phyloP scores from a whole-genome alignment of 208 protist species.

The Trypanosoma caninum region DNA sequence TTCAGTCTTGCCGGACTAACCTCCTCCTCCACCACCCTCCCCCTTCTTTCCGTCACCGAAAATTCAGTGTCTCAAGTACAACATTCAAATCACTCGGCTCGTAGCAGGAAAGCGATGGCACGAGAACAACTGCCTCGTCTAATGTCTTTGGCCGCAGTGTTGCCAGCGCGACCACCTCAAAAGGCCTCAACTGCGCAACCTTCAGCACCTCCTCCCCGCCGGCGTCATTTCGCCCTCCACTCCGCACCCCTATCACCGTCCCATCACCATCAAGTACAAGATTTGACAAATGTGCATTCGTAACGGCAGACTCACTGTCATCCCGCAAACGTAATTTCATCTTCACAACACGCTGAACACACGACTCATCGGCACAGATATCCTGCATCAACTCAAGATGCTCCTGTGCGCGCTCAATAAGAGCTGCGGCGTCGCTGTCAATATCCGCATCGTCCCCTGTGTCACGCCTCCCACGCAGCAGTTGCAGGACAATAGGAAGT shows the following conservation, averaged over 20 bases:
- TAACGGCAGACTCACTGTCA: slow-evolving; percentile 18
- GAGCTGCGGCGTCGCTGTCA: slow-evolving; percentile 12
- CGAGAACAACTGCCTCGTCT: slow-evolving; percentile 63
- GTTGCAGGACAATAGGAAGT: slow-evolving; percentile 54
- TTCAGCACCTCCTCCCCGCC: slow-evolving; percentile 20
- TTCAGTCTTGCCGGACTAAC: too few relatives aligned
- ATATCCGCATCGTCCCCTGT: slow-evolving; percentile 26
- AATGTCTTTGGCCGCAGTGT: slow-evolving; percentile 64
- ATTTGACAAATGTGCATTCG: slow-evolving; percentile 50
- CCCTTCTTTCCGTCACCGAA: slow-evolving; percentile 4
- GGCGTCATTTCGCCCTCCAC: slow-evolving; percentile 28
- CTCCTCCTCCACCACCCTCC: too few relatives aligned
- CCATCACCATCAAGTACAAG: slow-evolving; percentile 26
- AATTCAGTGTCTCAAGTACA: slow-evolving; percentile 18
- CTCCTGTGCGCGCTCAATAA: slow-evolving; percentile 46
- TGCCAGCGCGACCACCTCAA: slow-evolving; percentile 71
- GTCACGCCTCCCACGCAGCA: slow-evolving; percentile 33
- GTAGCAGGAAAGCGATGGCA: slow-evolving; percentile 76
- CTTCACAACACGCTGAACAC: slow-evolving; percentile 19
- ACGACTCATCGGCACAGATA: slow-evolving; percentile 29
- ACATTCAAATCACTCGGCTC: slow-evolving; percentile 50
- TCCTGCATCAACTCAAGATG: slow-evolving; percentile 72
- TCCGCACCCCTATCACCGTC: slow-evolving; percentile 16
- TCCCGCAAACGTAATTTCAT: slow-evolving; percentile 33
- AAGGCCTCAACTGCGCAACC: slow-evolving; percentile 50